A percentile compares a stretch with the other conserved stretches of the same genome.
phyloP scores from a whole-genome alignment of 805 yeast genomes.

The Teunomyces aglyptinius region DNA sequence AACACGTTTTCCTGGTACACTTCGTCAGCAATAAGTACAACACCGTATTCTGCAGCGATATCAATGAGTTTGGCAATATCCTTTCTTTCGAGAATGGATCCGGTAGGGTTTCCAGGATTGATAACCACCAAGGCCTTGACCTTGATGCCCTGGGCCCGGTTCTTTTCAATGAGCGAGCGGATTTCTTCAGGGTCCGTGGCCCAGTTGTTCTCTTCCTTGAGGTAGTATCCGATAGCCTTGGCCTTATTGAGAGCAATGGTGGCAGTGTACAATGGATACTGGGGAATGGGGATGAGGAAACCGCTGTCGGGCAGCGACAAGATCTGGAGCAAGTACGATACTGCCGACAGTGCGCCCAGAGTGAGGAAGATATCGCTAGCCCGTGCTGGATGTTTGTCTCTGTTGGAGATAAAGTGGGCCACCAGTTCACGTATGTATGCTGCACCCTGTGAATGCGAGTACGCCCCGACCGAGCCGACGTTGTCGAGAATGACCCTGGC shows the following conservation, averaged over 20 bases:
- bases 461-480: slow-evolving; percentile 89
- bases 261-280: slow-evolving; percentile 97
- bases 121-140: slow-evolving; percentile 86
- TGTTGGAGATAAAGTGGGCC: slow-evolving; percentile 70
- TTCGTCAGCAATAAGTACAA: slow-evolving; percentile 93
- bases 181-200: slow-evolving; percentile 70
- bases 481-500: slow-evolving; percentile 60
- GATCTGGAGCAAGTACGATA: slow-evolving; percentile 70
- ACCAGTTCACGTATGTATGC: slow-evolving; percentile 68
- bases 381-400: slow-evolving; percentile 70
- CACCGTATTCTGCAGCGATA: slow-evolving; percentile 80
- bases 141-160: slow-evolving; percentile 50
- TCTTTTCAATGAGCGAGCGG: slow-evolving; percentile 48
- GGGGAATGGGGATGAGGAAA: slow-evolving; percentile 93
- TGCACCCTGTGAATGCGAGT: slow-evolving; percentile 91
- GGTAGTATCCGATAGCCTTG: slow-evolving; percentile 79
- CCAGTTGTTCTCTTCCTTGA: slow-evolving; percentile 84
- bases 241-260: slow-evolving; percentile 81
- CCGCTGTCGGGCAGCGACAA: slow-evolving; percentile 66
- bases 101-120: slow-evolving; percentile 99
- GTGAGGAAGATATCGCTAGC: slow-evolving; percentile 80
- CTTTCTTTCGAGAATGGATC: slow-evolving; percentile 66
- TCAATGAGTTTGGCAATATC: slow-evolving; percentile 70
- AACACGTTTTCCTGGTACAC: slow-evolving; percentile 95
- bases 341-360: slow-evolving; percentile 94